A percentile compares a stretch with the other conserved stretches of the same genome.
phyloP scores from a whole-genome alignment of 2,329 filamentous ascomycete species.

The Stachybotrys elegans region DNA sequence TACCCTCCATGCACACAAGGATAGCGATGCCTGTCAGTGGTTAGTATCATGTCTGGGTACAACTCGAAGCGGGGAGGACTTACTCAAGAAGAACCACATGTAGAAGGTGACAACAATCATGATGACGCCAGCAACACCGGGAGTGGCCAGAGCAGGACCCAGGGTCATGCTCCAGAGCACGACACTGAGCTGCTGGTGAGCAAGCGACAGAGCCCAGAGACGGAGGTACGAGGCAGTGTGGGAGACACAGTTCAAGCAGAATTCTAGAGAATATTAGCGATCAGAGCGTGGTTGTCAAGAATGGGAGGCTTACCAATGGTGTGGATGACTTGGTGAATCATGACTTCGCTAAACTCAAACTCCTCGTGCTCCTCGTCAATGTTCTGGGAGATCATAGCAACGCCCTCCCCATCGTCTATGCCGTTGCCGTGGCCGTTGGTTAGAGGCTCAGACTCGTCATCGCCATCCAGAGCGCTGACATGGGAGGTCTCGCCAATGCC shows the following conservation, averaged over 20 bases:
- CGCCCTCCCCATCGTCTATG: slow-evolving; percentile 64
- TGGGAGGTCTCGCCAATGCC: slow-evolving; percentile 85
- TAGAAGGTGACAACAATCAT: slow-evolving; percentile 79
- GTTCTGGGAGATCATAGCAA: slow-evolving; percentile 85
- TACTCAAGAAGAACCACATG: slow-evolving; percentile 82
- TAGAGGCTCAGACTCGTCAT: slow-evolving; percentile 61
- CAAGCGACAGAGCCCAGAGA: slow-evolving; percentile 94
- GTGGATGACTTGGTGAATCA: slow-evolving; percentile 99
- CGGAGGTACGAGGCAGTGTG: slow-evolving; percentile 98
- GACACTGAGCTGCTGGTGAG: slow-evolving; percentile 94
- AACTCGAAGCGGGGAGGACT: too few relatives aligned
- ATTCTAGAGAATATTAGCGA: slow-evolving; percentile 57
- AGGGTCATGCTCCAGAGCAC: slow-evolving; percentile 98
- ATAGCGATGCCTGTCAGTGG: slow-evolving; percentile 46
- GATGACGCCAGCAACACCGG: slow-evolving; percentile 66
- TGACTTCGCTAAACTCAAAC: slow-evolving; percentile 93
- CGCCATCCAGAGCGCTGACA: slow-evolving; percentile 85
- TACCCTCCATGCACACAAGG: slow-evolving; percentile 92
- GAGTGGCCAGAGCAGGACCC: slow-evolving; percentile 64
- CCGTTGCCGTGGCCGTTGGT: slow-evolving; percentile 55
- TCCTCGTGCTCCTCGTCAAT: slow-evolving; percentile 85
- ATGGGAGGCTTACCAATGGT: slow-evolving; percentile 71
- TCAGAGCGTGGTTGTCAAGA: neutral
- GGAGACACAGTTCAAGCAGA: slow-evolving; percentile 97
- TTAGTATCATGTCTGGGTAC: neutral